A percentile compares a stretch with the other conserved stretches of the same genome.
Evolutionary conservation across 1,139 yeast genomes (phyloP).

Genomic region (Dujonia santamariae): DNA sequence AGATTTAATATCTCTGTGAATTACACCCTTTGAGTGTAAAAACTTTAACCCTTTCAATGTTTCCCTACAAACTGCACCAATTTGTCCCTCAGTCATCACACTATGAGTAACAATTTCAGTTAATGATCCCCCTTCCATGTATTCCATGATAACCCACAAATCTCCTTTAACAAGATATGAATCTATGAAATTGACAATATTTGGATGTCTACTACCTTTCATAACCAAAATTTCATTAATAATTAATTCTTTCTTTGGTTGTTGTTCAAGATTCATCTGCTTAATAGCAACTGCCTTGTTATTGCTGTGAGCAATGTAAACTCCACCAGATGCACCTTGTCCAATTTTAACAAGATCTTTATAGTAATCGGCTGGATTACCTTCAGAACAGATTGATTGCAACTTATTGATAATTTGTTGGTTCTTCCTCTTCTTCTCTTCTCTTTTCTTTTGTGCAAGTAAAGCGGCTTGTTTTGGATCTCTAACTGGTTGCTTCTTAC

Average conservation of each 20-base stretch:
- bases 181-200: constrained; percentile 89
- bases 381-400: constrained; percentile 75
- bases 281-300: constrained; percentile 82
- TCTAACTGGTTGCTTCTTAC: constrained; percentile 37
- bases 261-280: constrained; percentile 90
- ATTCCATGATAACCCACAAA: constrained; percentile 97
- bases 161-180: constrained; percentile 73
- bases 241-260: constrained; percentile 93
- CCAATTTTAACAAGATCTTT: constrained; percentile 79
- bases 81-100: constrained; percentile 96
- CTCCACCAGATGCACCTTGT: constrained; percentile 98
- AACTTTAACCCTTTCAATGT: constrained; percentile 83
- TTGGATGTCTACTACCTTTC: constrained; percentile 88
- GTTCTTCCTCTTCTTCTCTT: constrained; percentile 66
- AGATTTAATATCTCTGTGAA: constrained; percentile 94
- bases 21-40: constrained; percentile 89
- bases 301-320: constrained; percentile 78
- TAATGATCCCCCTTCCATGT: constrained; percentile 96
- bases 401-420: constrained; percentile 69
- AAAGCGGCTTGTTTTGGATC: constrained; percentile 57
- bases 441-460: constrained; percentile 66
- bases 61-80: constrained; percentile 93
- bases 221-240: constrained; percentile 91
- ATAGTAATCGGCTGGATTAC: constrained; percentile 80
- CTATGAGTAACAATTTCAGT: constrained; percentile 95